Evolutionary conservation across 2,329 filamentous ascomycete genomes (phyloP), one percentile per base, ranked within the genome.

Genomic region (Fusarium odoratissimum): DNA sequence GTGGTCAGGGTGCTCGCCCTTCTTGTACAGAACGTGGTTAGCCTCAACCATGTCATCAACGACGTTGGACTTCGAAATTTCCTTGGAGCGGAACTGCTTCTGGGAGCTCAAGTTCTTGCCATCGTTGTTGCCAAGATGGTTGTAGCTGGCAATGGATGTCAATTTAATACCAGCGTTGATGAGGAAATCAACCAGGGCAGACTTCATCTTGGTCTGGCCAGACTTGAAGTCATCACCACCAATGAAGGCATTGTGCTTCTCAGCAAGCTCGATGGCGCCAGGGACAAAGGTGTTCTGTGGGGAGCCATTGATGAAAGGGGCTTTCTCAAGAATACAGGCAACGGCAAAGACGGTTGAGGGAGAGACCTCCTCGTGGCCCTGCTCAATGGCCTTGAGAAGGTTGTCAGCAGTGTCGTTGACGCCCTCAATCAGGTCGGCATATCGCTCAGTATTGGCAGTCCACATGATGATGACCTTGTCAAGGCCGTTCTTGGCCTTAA

Each of bases 191-290:
- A 98, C 96, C 35, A 99, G 91, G 25, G 96, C 96, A 68, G 96
- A 98, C 87, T 99, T 99, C 96, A 99, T 99, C 91, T 99, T 99
- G 82, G 96, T 99, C 88, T 99, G 96, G 72, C 96, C 96, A 71
- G 96, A 98, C 88, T 99, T 99, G 92, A 99, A 99, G 86, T 99
- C 96, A 79, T 99, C 96, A 74, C 96, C 96, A 66, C 96, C 96
- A 79, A 99, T 95, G 86, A 97, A 99, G 71, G 95, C 91, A 64
- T 90, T 88, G 83, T 97, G 91, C 83, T 92, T 88, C 86, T 97
- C 93, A 28, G 96, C 96, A 65, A 99, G 91, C 80, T 95, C 88
- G 76, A 98, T 91, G 68, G 92, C 93, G 79, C 96, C 96, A 13
- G 95, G 95, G 25, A 99, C 95, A 79, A 99, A 98, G 46, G 96